These are phyloP conservation scores for Gracilaria vermiculophylla DNA, from an alignment of 23 red algal genomes.

Conservation along the genomic window DNA sequence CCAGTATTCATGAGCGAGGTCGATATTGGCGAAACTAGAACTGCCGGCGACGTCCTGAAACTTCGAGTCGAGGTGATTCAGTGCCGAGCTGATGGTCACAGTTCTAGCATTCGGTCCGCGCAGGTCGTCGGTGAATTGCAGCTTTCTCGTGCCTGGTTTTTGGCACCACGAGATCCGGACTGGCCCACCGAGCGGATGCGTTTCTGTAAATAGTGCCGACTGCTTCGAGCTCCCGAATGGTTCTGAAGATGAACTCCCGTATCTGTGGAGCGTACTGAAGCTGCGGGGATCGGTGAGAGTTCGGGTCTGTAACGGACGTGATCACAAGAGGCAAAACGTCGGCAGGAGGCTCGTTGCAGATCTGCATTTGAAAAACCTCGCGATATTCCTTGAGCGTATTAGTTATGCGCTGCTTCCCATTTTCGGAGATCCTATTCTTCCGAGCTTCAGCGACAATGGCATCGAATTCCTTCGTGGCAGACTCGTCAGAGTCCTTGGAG, in stretches of 20 bases:
- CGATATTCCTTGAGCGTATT: background rate
- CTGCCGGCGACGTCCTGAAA: constrained; percentile 7
- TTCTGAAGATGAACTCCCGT: background rate
- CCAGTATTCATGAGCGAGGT: background rate
- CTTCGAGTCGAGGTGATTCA: background rate
- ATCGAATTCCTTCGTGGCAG: background rate
- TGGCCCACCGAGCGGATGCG: constrained; percentile 26
- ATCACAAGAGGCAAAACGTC: background rate
- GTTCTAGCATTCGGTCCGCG: background rate
- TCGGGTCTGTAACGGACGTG: background rate
- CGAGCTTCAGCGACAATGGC: background rate
- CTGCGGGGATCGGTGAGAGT: background rate
- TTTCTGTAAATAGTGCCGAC: constrained; percentile 8
- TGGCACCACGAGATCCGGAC: constrained; percentile 2
- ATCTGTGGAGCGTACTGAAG: background rate
- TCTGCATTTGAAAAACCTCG: background rate
- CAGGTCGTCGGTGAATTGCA: constrained; percentile 24
- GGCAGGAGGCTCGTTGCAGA: background rate
- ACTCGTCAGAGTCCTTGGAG: background rate
- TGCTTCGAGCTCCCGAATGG: background rate
- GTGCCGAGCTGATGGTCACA: constrained; percentile 5
- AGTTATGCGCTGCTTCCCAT: background rate
- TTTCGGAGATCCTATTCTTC: background rate
- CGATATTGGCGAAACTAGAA: background rate
- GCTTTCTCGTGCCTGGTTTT: background rate